These are phyloP conservation scores for Coffea humblotiana DNA, from an alignment of 305 asterid species.

Conservation along the genomic window DNA sequence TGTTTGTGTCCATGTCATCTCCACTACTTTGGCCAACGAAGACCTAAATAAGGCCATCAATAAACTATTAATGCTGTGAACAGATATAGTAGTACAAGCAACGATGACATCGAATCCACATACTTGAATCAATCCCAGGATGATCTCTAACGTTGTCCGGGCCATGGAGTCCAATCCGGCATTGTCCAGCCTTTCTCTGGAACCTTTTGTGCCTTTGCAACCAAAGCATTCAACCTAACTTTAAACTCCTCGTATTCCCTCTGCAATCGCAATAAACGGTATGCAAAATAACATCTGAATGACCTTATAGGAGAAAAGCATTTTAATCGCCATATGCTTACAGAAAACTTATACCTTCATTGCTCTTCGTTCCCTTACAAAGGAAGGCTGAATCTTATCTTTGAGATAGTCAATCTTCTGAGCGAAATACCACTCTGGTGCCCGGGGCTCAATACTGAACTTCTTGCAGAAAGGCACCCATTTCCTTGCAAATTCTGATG, in stretches of 20 bases:
- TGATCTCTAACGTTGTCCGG: conserved; percentile 43
- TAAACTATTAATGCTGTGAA: not conserved
- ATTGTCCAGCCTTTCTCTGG: conserved; percentile 42
- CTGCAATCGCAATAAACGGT: too few relatives aligned
- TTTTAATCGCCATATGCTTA: too few relatives aligned
- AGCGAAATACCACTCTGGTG: conserved; percentile 39
- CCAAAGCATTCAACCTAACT: too few relatives aligned
- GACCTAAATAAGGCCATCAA: conserved; percentile 25
- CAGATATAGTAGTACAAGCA: not conserved
- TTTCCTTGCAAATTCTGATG: conserved; percentile 39
- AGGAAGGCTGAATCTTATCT: conserved; percentile 4
- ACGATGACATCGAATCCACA: not conserved
- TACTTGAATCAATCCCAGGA: conserved; percentile 54
- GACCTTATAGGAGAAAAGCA: too few relatives aligned
- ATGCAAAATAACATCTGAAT: too few relatives aligned
- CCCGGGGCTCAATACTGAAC: conserved; percentile 42
- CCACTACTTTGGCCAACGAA: conserved; percentile 36
- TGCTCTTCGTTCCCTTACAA: too few relatives aligned
- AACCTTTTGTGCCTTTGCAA: conserved; percentile 34
- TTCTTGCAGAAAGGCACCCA: conserved; percentile 55
- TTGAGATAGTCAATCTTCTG: conserved; percentile 25
- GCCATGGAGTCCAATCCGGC: conserved; percentile 57
- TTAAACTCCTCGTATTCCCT: too few relatives aligned
- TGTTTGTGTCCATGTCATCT: conserved; percentile 31
- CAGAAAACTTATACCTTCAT: too few relatives aligned